A percentile compares a stretch with the other conserved stretches of the same genome.
Conservation (phyloP, 805 yeast genomes). For the Kurtzmaniella fragi region DNA sequence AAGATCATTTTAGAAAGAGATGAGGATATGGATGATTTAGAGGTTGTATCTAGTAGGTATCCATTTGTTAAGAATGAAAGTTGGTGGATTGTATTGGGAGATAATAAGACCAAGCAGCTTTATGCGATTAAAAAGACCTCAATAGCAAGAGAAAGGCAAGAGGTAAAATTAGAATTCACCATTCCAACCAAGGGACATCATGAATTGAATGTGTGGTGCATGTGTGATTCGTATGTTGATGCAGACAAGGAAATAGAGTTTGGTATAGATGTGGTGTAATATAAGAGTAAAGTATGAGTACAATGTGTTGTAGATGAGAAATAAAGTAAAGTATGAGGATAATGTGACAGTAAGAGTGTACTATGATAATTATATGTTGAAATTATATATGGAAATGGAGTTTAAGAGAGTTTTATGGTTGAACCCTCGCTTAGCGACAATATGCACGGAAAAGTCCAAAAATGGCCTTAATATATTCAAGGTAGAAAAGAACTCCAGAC, state of each 20-base stretch:
- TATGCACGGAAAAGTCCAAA: too few species aligned
- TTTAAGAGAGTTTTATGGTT: too few species aligned
- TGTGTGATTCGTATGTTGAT: slow-evolving; percentile 89
- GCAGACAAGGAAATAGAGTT: slow-evolving; percentile 79
- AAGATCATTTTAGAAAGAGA: slow-evolving; percentile 56
- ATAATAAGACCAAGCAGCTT: slow-evolving; percentile 50
- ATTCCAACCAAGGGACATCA: slow-evolving; percentile 60
- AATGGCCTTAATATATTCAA: too few species aligned
- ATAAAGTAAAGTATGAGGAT: too few species aligned
- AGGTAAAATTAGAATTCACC: slow-evolving; percentile 48
- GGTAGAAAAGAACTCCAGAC: too few species aligned
- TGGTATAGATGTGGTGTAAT: slow-evolving; percentile 38
- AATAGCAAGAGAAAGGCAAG: slow-evolving; percentile 48
- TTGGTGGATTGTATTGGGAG: slow-evolving; percentile 91
- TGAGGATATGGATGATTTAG: slow-evolving; percentile 65
- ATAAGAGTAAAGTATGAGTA: slow-evolving; percentile 7
- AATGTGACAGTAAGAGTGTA: too few species aligned
- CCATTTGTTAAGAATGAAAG: slow-evolving; percentile 60
- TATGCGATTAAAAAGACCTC: slow-evolving; percentile 68
- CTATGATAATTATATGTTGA: too few species aligned
- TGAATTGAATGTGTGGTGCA: slow-evolving; percentile 68
- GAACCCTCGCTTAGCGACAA: too few species aligned
- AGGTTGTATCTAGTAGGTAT: slow-evolving; percentile 53
- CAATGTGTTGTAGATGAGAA: slow-evolving; percentile 11
- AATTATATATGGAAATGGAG: too few species aligned